Evolutionary conservation across 2,329 filamentous ascomycete genomes (phyloP), one percentile per base, ranked within the genome.

Genomic region (Exophiala bonariae): DNA sequence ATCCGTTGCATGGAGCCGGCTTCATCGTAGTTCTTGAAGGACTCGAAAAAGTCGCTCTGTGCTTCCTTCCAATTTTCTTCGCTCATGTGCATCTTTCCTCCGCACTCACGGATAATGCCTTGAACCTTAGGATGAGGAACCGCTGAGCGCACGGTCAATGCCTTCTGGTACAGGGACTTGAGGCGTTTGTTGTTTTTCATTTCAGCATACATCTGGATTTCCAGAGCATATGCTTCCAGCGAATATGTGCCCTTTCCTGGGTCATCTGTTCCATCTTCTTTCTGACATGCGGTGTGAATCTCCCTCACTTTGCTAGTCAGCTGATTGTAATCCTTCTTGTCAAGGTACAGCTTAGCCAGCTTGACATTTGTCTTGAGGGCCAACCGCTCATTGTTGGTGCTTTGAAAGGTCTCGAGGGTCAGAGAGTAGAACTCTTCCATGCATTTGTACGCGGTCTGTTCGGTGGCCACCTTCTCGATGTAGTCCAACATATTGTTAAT

Each of bases 31-130:
- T 96, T 97, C 47, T 91, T 87, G 76, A 99, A 99, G 1, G 92
- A 95, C 68, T 99, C 93, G 68, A 96, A 96, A 70, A 99, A 99
- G 73, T 97, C 93, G 60, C 85, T 92, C 70, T 97, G 91, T 1
- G 93, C 93, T 63, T 91, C 89, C 66, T 93, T 89, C 93, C 93
- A 99, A 67, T 97, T 97, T 73, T 97, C 93, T 76, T 99, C 93
- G 67, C 88, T 93, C 93, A 99, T 97, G 74, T 97, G 91, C 93
- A 99, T 99, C 77, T 99, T 99, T 60, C 93, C 93, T 62, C 93
- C 93, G 66, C 93, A 99, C 73, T 99, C 93, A 44, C 92, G 86
- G 64, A 99, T 99, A 66, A 99, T 92, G 41, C 93, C 93, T 89
- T 97, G 96, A 66, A 99, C 96, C 72, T 96, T 95, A 49, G 93